Evolutionary conservation across 83 land plant genomes (phyloP), one percentile per base, ranked within the genome.

Genomic region (Picea engelmannii): DNA sequence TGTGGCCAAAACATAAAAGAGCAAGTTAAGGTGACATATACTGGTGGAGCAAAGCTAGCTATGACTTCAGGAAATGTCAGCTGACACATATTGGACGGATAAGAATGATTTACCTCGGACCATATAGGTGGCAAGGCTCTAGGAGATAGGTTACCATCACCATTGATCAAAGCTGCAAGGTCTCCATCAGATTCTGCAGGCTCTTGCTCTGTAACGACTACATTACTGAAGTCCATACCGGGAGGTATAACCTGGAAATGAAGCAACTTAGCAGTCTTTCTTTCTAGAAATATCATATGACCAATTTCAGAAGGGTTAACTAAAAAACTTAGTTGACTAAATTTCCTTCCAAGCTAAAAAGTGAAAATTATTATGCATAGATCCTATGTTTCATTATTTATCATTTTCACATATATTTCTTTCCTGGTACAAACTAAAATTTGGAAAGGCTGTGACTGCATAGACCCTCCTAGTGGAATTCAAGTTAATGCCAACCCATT

Each of bases 221-320:
- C 99, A 88, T 81, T 96, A 84, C 97, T 96, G 82, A 96, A 96
- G 83, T 96, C 99, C 97, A 96, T 96, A 24, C 99, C 99, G 64
- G 99, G 99, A 24, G 99, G 93, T 84, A 96, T 94, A 55, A 96
- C 98, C 98, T 96, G 89, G 2, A 84, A 74, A 35, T 68, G 7
- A 31, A 61, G 9, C 25, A 70, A 59, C 60, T 76, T 13, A 68
- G 42, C 35, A 55, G 44, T 44, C 24, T 70, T 31, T 40, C 16
- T 78, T 78, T 24, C 7, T 58, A 58, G 20, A 78, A 47, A 35
- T 16, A 49, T 58, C 21, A 74, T 42, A 23, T 47, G 16, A 17
- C 40, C 79, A 40, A 5, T 47, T 49, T 81, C 82, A 42, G 40
- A 8, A 80, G 10, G 44, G 52, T 27, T 27, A 81, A 61, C 7